A percentile compares a stretch with the other conserved stretches of the same genome.
These are phyloP conservation scores for Aphanomyces cochlioides DNA, from an alignment of 352 stramenopile genomes.

Conservation along the genomic window DNA sequence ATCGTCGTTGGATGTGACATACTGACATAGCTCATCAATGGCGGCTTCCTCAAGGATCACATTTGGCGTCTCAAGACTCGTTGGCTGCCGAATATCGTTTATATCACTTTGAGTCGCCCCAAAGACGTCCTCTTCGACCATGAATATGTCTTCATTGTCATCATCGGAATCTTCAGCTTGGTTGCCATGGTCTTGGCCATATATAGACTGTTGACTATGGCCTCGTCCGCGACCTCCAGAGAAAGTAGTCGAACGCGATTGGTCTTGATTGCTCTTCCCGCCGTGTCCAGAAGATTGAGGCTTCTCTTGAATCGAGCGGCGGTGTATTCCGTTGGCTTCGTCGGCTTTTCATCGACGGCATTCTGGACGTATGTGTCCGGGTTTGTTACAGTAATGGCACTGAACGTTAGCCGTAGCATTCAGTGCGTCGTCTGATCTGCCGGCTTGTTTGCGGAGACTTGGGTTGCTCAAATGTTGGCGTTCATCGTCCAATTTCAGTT, in stretches of 20 bases:
- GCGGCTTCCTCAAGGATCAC: neutral
- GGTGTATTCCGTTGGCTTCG: neutral
- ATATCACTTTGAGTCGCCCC: neutral
- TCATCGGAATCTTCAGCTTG: neutral
- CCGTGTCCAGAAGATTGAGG: too few species aligned
- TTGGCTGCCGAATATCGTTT: neutral
- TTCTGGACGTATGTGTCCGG: neutral
- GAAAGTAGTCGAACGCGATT: neutral
- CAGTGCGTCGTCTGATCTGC: neutral
- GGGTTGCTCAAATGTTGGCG: neutral
- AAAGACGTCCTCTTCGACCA: conserved; percentile 1
- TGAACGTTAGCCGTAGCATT: neutral
- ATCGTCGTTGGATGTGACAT: neutral
- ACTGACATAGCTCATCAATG: neutral
- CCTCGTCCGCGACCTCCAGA: neutral
- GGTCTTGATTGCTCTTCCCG: neutral
- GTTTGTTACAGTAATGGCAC: neutral
- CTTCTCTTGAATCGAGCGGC: neutral
- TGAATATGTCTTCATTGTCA: neutral
- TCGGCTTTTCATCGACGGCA: neutral
- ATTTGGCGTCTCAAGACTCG: neutral
- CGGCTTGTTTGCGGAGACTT: neutral
- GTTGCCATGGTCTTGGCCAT: neutral
- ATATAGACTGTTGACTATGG: neutral
- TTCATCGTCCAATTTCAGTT: neutral